Conservation (phyloP, 2,329 filamentous ascomycete species). For the Apiospora kogelbergensis region DNA sequence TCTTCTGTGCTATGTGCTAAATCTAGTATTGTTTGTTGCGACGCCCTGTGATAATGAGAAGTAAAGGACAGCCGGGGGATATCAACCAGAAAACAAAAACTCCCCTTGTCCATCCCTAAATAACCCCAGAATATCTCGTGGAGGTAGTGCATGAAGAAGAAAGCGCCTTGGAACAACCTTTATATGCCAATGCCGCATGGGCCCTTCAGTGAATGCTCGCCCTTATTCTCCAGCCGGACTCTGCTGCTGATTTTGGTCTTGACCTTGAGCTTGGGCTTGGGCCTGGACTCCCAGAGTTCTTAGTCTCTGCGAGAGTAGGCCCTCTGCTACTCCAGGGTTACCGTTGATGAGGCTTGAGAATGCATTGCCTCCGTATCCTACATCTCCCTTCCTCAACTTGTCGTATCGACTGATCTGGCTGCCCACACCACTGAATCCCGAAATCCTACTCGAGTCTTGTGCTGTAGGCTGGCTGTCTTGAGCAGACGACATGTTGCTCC, state of each 20-base stretch:
- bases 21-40: background rate
- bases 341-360: constrained; percentile 41
- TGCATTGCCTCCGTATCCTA: constrained; percentile 59
- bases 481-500: background rate
- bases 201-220: background rate
- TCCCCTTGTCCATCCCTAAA: background rate
- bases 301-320: constrained; percentile 69
- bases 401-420: constrained; percentile 46
- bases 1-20: background rate
- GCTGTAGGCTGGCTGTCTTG: constrained; percentile 31
- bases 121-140: background rate
- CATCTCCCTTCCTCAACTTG: constrained; percentile 67
- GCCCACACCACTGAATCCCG: constrained; percentile 15
- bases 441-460: constrained; percentile 33
- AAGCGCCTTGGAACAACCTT: background rate
- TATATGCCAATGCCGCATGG: background rate
- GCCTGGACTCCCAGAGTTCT: constrained; percentile 55
- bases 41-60: background rate
- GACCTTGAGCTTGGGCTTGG: background rate
- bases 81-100: background rate
- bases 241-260: background rate
- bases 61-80: background rate
- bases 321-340: constrained; percentile 52
- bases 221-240: background rate
- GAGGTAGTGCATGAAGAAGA: background rate